A percentile compares a stretch with the other conserved stretches of the same genome.
These are phyloP conservation scores for Barnettozyma salicaria DNA, from an alignment of 805 yeast species.

Conservation along the genomic window DNA sequence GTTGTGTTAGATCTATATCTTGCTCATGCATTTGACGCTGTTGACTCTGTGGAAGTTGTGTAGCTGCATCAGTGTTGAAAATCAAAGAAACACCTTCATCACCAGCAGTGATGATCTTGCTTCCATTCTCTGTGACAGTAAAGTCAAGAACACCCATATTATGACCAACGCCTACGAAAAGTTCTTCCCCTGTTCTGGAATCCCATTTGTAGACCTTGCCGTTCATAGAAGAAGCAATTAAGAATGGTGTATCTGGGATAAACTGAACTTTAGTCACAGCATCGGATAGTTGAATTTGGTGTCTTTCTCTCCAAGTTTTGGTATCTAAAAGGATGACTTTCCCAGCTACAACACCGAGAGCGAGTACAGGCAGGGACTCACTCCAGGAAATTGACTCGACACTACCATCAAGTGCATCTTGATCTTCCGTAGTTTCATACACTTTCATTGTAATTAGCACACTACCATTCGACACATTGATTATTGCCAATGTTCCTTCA, in stretches of 20 bases:
- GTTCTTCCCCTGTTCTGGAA: slow-evolving; percentile 73
- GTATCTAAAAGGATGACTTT: slow-evolving; percentile 78
- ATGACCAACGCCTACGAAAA: slow-evolving; percentile 84
- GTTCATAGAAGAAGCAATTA: slow-evolving; percentile 74
- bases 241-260: slow-evolving; percentile 45
- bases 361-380: slow-evolving; percentile 55
- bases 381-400: slow-evolving; percentile 85
- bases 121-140: slow-evolving; percentile 57
- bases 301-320: slow-evolving; percentile 81
- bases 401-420: slow-evolving; percentile 59
- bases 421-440: slow-evolving; percentile 48
- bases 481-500: slow-evolving; percentile 79
- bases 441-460: slow-evolving; percentile 62
- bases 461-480: slow-evolving; percentile 70
- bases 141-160: slow-evolving; percentile 92
- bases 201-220: slow-evolving; percentile 87
- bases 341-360: slow-evolving; percentile 87
- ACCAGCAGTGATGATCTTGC: slow-evolving; percentile 82
- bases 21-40: slow-evolving; percentile 1
- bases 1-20: slow-evolving; percentile 4
- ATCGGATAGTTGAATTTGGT: slow-evolving; percentile 62
- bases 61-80: slow-evolving; percentile 15
- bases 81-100: slow-evolving; percentile 93
- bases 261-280: slow-evolving; percentile 79
- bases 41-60: slow-evolving; percentile 3